Percentiles rank a stretch among this genome's conserved stretches.
These are phyloP conservation scores for Arxiozyma heterogenica DNA, from an alignment of 1,139 yeast species.

Conservation along the genomic window DNA sequence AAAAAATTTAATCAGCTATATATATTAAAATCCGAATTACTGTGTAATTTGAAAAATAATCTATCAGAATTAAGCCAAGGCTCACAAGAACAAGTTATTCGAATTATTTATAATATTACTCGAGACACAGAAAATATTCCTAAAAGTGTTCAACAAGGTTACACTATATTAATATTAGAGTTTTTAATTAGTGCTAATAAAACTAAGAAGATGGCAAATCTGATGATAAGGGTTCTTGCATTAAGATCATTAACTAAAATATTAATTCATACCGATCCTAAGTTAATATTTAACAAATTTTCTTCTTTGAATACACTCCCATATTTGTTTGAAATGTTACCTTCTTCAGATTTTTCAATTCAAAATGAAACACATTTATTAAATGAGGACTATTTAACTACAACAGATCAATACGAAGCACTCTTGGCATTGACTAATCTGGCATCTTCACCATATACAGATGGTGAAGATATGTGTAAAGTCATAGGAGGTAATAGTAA, in stretches of 20 bases:
- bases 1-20: slow-evolving; percentile 16
- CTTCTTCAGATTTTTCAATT: slow-evolving; percentile 7
- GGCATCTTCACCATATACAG: slow-evolving; percentile 34
- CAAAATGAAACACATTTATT: slow-evolving; percentile 5
- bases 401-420: slow-evolving; percentile 37
- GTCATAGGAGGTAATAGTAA: slow-evolving; percentile 25
- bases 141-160: slow-evolving; percentile 25
- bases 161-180: slow-evolving; percentile 19
- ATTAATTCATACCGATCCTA: slow-evolving; percentile 24
- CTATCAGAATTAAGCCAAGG: slow-evolving; percentile 16
- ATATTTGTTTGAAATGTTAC: slow-evolving; percentile 24
- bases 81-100: slow-evolving; percentile 21
- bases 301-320: slow-evolving; percentile 28
- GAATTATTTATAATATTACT: slow-evolving; percentile 24
- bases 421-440: slow-evolving; percentile 42
- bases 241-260: slow-evolving; percentile 23
- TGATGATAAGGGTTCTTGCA: slow-evolving; percentile 17
- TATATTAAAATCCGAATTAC: slow-evolving; percentile 16
- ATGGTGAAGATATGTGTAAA: slow-evolving; percentile 29
- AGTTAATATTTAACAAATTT: slow-evolving; percentile 23
- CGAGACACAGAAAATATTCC: slow-evolving; percentile 13
- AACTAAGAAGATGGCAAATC: slow-evolving; percentile 3
- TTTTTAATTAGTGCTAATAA: slow-evolving; percentile 15
- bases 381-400: slow-evolving; percentile 13
- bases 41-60: slow-evolving; percentile 16